phyloP scores from a whole-genome alignment of 805 yeast species.

The Zygosaccharomyces kombuchaensis region DNA sequence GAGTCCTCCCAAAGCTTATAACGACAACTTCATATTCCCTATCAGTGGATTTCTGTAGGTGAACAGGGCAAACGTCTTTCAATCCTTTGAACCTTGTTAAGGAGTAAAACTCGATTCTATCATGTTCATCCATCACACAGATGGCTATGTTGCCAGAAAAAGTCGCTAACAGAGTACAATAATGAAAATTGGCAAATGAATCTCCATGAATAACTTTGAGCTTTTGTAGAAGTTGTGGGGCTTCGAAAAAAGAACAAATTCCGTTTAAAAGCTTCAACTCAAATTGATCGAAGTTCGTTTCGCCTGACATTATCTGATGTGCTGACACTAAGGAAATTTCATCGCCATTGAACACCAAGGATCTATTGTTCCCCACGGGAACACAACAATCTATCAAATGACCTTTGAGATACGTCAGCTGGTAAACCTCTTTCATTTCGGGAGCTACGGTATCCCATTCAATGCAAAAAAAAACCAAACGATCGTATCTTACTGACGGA shows the following conservation, averaged over 20 bases:
- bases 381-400: conserved; percentile 17
- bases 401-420: conserved; percentile 22
- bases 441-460: conserved; percentile 25
- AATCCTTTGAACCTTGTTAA: conserved; percentile 31
- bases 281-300: conserved; percentile 15
- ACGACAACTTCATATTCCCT: conserved; percentile 16
- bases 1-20: conserved; percentile 23
- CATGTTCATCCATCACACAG: conserved; percentile 15
- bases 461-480: conserved; percentile 24
- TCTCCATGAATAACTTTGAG: conserved; percentile 9
- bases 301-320: conserved; percentile 32
- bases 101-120: conserved; percentile 15
- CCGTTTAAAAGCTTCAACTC: conserved; percentile 15
- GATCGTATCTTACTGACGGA: conserved; percentile 16
- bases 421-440: conserved; percentile 26
- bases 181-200: conserved; percentile 8
- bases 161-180: conserved; percentile 24
- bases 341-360: conserved; percentile 15
- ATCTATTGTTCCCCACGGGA: conserved; percentile 19
- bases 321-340: conserved; percentile 22
- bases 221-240: conserved; percentile 19
- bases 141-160: conserved; percentile 25
- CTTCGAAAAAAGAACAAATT: conserved; percentile 20
- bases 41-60: neutral
- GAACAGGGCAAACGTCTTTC: conserved; percentile 16